Percentiles rank a stretch among this genome's conserved stretches.
These are phyloP conservation scores for Blastocystis sp. DNA, from an alignment of 352 stramenopile genomes.

Conservation along the genomic window DNA sequence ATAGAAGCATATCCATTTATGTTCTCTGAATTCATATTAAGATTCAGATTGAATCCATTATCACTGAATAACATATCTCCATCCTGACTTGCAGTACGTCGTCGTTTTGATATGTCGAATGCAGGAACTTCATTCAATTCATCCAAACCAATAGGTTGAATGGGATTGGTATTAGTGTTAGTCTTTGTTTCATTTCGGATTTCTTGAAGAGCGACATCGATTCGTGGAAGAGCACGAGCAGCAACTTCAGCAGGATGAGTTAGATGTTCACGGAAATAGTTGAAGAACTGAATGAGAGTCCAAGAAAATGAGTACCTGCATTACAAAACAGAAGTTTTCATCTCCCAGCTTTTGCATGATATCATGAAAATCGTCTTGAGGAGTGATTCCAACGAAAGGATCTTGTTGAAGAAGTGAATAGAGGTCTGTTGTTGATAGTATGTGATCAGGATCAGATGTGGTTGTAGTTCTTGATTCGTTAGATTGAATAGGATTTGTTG, in stretches of 20 bases:
- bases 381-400: background rate
- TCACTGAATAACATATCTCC: conserved; percentile 16
- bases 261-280: conserved; percentile 44
- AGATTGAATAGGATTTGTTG: too few species aligned
- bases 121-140: background rate
- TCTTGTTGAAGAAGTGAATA: conserved; percentile 10
- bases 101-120: background rate
- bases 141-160: background rate
- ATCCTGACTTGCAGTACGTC: conserved; percentile 32
- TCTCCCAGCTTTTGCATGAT: conserved; percentile 31
- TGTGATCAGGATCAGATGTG: background rate
- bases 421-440: background rate
- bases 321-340: conserved; percentile 45
- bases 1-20: background rate
- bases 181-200: background rate
- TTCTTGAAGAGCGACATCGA: conserved; percentile 23
- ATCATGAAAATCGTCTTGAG: conserved; percentile 6
- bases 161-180: background rate
- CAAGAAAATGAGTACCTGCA: background rate
- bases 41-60: background rate
- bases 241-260: conserved; percentile 4
- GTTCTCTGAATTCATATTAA: background rate
- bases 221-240: background rate
- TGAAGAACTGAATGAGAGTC: conserved; percentile 29
- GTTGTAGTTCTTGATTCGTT: too few species aligned